Evolutionary conservation across 345 rosid species (phyloP).

Genomic region (Citrus glauca): DNA sequence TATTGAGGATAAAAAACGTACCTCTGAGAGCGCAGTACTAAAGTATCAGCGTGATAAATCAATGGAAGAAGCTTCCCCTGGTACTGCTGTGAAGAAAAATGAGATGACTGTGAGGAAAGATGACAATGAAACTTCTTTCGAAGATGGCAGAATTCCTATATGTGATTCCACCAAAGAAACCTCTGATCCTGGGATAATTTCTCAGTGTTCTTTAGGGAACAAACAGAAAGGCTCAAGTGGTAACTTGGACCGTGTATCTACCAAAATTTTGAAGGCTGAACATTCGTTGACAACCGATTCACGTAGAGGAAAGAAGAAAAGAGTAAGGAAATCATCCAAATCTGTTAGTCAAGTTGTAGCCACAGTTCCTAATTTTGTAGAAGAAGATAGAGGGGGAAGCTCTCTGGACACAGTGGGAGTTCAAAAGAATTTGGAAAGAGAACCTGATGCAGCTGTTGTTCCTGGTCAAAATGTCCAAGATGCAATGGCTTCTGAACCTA

Average conservation of each 20-base stretch:
- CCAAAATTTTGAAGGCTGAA: constrained; percentile 8
- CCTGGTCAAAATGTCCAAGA: constrained; percentile 7
- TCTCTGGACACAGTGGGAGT: constrained; percentile 6
- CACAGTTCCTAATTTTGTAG: constrained; percentile 7
- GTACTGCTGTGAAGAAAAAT: constrained; percentile 25
- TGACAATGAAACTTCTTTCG: constrained; percentile 5
- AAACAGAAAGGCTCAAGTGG: constrained; percentile 11
- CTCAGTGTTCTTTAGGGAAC: constrained; percentile 15
- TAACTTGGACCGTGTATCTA: constrained; percentile 12
- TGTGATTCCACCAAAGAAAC: constrained; percentile 12
- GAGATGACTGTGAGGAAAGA: constrained; percentile 18
- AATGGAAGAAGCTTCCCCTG: constrained; percentile 16
- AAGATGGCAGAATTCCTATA: background rate
- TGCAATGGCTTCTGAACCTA: constrained; percentile 20
- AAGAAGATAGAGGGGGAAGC: constrained; percentile 17
- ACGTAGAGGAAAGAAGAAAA: constrained; percentile 23
- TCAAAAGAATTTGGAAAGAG: constrained; percentile 15
- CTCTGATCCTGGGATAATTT: constrained; percentile 6
- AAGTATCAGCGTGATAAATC: constrained; percentile 4
- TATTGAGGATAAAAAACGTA: constrained; percentile 2
- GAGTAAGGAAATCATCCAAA: constrained; percentile 27
- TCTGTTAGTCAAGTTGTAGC: constrained; percentile 18
- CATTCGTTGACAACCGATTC: background rate
- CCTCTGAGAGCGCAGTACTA: constrained; percentile 1
- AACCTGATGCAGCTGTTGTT: constrained; percentile 13